Percentiles rank a stretch among this genome's conserved stretches.
Conservation (phyloP, 495 filamentous ascomycete species). For the Penicillium nucicola region DNA sequence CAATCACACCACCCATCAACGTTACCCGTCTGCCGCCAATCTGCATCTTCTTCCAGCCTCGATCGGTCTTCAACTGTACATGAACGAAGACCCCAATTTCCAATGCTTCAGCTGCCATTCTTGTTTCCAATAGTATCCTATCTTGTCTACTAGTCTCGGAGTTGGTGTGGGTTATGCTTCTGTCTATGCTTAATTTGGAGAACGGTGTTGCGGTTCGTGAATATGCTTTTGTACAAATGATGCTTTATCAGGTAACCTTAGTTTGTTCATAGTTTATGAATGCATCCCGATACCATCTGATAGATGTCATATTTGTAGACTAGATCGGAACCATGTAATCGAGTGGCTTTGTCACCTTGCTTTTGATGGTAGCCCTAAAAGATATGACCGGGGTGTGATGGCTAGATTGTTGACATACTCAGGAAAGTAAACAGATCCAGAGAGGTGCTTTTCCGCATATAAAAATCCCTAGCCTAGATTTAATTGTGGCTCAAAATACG, state of each 20-base stretch:
- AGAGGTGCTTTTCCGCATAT: too few species aligned
- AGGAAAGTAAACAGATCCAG: too few species aligned
- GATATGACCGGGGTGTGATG: too few species aligned
- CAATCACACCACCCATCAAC: neutral
- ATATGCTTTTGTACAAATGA: slow-evolving; percentile 7
- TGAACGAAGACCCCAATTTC: slow-evolving; percentile 3
- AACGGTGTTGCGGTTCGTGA: slow-evolving; percentile 5
- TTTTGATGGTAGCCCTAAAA: too few species aligned
- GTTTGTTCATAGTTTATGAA: too few species aligned
- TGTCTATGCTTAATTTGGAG: neutral
- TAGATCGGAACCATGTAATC: too few species aligned
- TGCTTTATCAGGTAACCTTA: neutral
- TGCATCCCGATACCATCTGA: too few species aligned
- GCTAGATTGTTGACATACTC: too few species aligned
- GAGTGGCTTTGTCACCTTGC: too few species aligned
- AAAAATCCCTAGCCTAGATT: too few species aligned
- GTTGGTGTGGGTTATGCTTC: slow-evolving; percentile 4
- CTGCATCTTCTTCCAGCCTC: neutral
- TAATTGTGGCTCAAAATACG: neutral
- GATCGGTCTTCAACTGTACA: slow-evolving; percentile 3
- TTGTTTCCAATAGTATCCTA: slow-evolving; percentile 5
- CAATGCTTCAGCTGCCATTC: slow-evolving; percentile 1
- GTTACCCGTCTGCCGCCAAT: neutral
- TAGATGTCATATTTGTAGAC: too few species aligned
- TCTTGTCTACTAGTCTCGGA: slow-evolving; percentile 10